Conservation (phyloP, 2,329 filamentous ascomycete genomes). For the Monosporascus sp. region DNA sequence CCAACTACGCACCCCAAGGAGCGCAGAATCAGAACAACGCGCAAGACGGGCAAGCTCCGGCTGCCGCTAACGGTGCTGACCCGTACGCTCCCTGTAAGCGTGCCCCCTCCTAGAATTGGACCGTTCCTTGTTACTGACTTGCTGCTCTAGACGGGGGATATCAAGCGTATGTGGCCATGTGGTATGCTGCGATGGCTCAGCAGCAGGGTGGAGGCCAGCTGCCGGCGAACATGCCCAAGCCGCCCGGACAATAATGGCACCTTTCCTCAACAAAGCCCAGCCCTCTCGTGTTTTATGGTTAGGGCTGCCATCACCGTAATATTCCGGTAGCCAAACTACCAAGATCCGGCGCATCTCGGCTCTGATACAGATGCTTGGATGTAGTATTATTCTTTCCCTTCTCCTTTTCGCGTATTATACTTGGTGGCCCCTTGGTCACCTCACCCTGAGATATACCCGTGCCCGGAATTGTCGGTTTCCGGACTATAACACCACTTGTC, state of each 20-base stretch:
- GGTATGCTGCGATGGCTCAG: slow-evolving; percentile 66
- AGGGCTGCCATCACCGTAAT: neutral
- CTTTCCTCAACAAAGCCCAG: neutral
- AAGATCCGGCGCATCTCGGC: neutral
- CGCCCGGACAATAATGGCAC: slow-evolving; percentile 31
- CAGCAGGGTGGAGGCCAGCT: slow-evolving; percentile 36
- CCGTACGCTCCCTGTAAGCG: slow-evolving; percentile 70
- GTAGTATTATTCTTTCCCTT: neutral
- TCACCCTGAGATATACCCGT: neutral
- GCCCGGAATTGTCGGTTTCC: neutral
- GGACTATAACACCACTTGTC: neutral
- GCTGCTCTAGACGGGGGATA: slow-evolving; percentile 64
- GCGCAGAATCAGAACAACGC: slow-evolving; percentile 37
- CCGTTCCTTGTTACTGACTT: slow-evolving; percentile 14
- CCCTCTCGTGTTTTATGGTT: neutral
- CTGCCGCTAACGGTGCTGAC: slow-evolving; percentile 51
- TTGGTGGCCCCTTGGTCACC: neutral
- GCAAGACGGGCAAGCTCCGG: slow-evolving; percentile 30
- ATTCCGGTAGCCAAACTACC: neutral
- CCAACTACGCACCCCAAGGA: slow-evolving; percentile 45
- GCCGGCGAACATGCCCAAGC: slow-evolving; percentile 31
- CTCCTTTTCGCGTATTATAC: neutral
- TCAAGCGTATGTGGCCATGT: slow-evolving; percentile 72
- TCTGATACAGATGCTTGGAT: neutral
- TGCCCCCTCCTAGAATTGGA: neutral